Conservation (phyloP, 306 rosid genomes). For the Castanospermum australe region DNA sequence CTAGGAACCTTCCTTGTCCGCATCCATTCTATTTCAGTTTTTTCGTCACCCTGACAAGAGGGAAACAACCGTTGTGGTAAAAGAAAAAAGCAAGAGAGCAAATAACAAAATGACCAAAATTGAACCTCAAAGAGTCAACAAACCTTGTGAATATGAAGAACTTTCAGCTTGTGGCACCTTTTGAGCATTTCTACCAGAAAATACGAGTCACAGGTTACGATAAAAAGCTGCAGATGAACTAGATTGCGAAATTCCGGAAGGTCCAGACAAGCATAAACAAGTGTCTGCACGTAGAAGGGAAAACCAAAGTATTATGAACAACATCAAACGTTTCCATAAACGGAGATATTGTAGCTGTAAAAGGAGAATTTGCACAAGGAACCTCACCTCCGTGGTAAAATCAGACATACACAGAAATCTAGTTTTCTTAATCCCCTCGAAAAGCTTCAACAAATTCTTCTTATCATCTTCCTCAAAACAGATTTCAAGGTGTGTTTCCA, state of each 20-base stretch:
- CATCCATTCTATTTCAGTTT: neutral
- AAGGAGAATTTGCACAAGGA: neutral
- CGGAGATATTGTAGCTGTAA: too few relatives aligned
- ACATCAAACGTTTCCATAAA: neutral
- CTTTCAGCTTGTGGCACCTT: constrained; percentile 1
- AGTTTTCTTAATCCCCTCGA: neutral
- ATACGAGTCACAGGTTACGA: neutral
- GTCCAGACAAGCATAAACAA: neutral
- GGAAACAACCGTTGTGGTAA: too few relatives aligned
- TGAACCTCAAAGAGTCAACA: neutral
- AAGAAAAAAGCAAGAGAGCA: neutral
- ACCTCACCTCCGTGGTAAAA: neutral
- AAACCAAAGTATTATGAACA: neutral
- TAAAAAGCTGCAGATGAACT: neutral
- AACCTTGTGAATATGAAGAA: neutral
- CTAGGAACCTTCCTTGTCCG: neutral
- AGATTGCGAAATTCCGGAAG: neutral
- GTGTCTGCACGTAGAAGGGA: neutral
- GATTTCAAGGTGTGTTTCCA: neutral
- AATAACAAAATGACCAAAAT: neutral
- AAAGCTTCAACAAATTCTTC: neutral
- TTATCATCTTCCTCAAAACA: neutral
- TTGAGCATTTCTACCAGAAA: neutral
- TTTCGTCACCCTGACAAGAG: neutral
- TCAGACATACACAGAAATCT: neutral